Conservation (phyloP, 192 early-diverging fungal genomes). For the Podochytrium sp. region DNA sequence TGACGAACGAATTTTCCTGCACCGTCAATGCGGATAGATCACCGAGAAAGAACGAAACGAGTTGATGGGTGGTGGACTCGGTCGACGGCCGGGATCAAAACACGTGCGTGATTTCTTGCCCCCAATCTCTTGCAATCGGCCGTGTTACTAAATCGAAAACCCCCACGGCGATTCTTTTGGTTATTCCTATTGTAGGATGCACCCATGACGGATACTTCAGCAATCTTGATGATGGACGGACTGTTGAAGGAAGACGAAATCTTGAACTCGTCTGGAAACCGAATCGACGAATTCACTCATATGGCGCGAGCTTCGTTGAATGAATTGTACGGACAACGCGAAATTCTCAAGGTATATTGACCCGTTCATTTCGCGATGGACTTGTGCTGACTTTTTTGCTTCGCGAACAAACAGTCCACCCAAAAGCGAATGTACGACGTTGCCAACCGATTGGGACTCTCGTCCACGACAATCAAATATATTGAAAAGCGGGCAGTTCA, state of each 20-base stretch:
- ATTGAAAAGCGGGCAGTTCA: slow-evolving; percentile 52
- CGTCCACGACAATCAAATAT: slow-evolving; percentile 50
- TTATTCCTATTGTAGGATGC: no score
- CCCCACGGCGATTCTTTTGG: no score
- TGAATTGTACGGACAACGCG: slow-evolving; percentile 55
- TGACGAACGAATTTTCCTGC: not conserved
- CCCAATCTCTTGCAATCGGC: no score
- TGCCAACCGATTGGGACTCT: slow-evolving; percentile 53
- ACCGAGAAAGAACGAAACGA: slow-evolving; percentile 36
- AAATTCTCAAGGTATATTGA: slow-evolving; percentile 48
- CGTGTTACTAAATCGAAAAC: no score
- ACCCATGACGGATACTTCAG: slow-evolving; percentile 14
- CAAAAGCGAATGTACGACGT: slow-evolving; percentile 51
- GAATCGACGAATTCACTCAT: slow-evolving; percentile 47
- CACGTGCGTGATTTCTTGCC: not conserved
- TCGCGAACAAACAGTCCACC: slow-evolving; percentile 49
- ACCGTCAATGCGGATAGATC: slow-evolving; percentile 11
- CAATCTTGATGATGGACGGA: slow-evolving; percentile 51
- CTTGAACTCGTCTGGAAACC: slow-evolving; percentile 21
- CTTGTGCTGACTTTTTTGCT: not conserved
- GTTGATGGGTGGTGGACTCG: slow-evolving; percentile 36
- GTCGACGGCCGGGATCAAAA: slow-evolving; percentile 17
- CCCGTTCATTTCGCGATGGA: not conserved
- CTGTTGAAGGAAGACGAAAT: slow-evolving; percentile 38
- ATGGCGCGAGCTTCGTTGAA: slow-evolving; percentile 46